Conservation (phyloP, 1,284 basidiomycete genomes). For the Lentinula novae-zelandiae region DNA sequence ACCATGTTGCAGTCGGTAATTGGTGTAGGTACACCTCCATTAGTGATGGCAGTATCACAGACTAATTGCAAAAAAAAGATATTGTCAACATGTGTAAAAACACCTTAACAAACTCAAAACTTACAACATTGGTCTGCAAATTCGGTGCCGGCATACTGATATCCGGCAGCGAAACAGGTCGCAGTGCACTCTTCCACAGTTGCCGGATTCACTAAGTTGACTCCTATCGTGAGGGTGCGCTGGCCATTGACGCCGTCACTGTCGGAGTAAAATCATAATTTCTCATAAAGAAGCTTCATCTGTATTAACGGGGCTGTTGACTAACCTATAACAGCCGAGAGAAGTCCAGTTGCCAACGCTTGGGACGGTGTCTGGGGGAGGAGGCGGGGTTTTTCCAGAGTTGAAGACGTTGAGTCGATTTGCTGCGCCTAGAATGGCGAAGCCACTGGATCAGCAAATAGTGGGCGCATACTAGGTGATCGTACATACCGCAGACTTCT, state of each 20-base stretch:
- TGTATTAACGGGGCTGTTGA: background rate
- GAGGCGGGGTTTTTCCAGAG: slow-evolving; percentile 52
- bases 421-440: slow-evolving; percentile 28
- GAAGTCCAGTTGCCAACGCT: slow-evolving; percentile 59
- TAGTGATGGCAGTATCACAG: slow-evolving; percentile 47
- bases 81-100: background rate
- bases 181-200: slow-evolving; percentile 59
- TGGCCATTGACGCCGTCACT: slow-evolving; percentile 49
- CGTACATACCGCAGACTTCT: slow-evolving; percentile 49
- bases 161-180: slow-evolving; percentile 60
- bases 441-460: background rate
- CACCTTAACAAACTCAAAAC: slow-evolving; percentile 17
- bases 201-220: slow-evolving; percentile 38
- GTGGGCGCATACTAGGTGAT: background rate
- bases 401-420: slow-evolving; percentile 61
- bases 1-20: slow-evolving; percentile 43
- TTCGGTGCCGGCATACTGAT: slow-evolving; percentile 30
- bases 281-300: background rate
- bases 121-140: slow-evolving; percentile 41
- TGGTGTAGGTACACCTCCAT: slow-evolving; percentile 42
- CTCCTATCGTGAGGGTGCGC: slow-evolving; percentile 45
- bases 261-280: slow-evolving; percentile 5
- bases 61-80: slow-evolving; percentile 28
- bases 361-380: slow-evolving; percentile 45
- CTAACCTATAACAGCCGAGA: slow-evolving; percentile 63